A percentile compares a stretch with the other conserved stretches of the same genome.
Evolutionary conservation across 345 rosid genomes (phyloP).

Genomic region (Isatis tinctoria): DNA sequence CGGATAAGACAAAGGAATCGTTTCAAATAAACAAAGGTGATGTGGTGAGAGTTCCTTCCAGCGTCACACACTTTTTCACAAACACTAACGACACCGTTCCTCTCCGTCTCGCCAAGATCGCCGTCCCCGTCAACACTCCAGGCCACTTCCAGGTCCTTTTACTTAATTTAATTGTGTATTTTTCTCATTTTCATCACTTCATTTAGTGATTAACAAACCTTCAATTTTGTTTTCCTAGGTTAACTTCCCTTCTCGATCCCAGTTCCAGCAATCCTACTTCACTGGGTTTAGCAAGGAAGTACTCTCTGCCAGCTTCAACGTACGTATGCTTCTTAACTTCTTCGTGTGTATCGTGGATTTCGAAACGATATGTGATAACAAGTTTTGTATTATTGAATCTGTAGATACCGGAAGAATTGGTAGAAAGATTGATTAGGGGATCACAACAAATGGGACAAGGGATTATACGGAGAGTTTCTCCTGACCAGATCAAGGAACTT

Average conservation of each 20-base stretch:
- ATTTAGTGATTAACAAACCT: too few relatives aligned
- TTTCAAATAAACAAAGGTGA: slow-evolving; percentile 37
- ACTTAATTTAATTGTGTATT: not conserved
- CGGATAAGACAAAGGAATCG: slow-evolving; percentile 30
- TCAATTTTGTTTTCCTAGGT: slow-evolving; percentile 13
- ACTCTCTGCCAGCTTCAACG: slow-evolving; percentile 47
- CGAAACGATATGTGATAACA: not conserved
- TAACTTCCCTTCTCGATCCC: slow-evolving; percentile 32
- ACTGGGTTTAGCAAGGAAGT: slow-evolving; percentile 37
- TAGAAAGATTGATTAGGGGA: slow-evolving; percentile 25
- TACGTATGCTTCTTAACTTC: slow-evolving; percentile 29
- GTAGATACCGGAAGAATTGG: slow-evolving; percentile 42
- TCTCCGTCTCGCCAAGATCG: slow-evolving; percentile 32
- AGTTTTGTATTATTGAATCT: not conserved
- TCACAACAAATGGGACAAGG: slow-evolving; percentile 29
- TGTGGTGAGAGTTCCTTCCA: slow-evolving; percentile 37
- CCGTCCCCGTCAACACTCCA: slow-evolving; percentile 34
- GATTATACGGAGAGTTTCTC: slow-evolving; percentile 30
- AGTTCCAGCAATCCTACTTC: slow-evolving; percentile 36
- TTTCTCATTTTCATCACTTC: not conserved
- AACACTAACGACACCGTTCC: slow-evolving; percentile 32
- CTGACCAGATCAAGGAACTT: slow-evolving; percentile 31
- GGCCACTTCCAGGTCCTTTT: slow-evolving; percentile 32
- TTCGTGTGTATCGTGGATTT: not conserved
- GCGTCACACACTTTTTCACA: slow-evolving; percentile 31